Evolutionary conservation across 2,329 filamentous ascomycete species (phyloP).

Genomic region (Dothideomycetidae sp.): DNA sequence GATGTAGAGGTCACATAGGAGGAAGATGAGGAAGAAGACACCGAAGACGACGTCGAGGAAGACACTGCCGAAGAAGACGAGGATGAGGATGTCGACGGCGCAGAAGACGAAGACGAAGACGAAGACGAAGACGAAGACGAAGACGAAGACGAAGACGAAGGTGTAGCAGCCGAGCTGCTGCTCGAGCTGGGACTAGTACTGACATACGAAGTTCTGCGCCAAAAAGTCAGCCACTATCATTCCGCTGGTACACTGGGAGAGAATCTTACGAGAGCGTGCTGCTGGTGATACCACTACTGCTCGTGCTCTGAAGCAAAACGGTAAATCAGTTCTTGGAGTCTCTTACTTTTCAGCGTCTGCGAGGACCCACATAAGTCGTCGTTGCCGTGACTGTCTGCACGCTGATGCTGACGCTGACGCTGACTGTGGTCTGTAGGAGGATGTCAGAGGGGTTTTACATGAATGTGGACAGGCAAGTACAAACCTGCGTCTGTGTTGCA

Average conservation of each 20-base stretch:
- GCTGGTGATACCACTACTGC: conserved; percentile 1
- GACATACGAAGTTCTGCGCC: conserved; percentile 1
- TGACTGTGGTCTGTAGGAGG: conserved; percentile 1
- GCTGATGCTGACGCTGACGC: background rate
- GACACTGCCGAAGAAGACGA: conserved; percentile 39
- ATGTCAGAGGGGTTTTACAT: background rate
- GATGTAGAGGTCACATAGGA: too few relatives aligned
- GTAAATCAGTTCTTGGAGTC: conserved; percentile 6
- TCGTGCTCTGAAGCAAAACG: background rate
- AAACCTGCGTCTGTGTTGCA: too few relatives aligned
- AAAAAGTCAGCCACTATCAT: background rate
- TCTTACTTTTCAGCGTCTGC: conserved; percentile 1
- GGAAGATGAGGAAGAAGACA: conserved; percentile 43
- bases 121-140: conserved; percentile 2
- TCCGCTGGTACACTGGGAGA: background rate
- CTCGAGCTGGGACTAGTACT: conserved; percentile 1
- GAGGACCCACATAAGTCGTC: conserved; percentile 4
- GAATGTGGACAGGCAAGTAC: background rate
- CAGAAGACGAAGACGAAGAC: background rate
- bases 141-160: background rate
- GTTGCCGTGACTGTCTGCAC: background rate
- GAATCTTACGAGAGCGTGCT: conserved; percentile 5
- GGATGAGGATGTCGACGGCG: conserved; percentile 46
- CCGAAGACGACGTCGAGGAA: conserved; percentile 71
- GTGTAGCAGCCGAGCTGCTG: background rate